These are phyloP conservation scores for Calocera cornea DNA, from an alignment of 768 basidiomycete genomes.

Conservation along the genomic window DNA sequence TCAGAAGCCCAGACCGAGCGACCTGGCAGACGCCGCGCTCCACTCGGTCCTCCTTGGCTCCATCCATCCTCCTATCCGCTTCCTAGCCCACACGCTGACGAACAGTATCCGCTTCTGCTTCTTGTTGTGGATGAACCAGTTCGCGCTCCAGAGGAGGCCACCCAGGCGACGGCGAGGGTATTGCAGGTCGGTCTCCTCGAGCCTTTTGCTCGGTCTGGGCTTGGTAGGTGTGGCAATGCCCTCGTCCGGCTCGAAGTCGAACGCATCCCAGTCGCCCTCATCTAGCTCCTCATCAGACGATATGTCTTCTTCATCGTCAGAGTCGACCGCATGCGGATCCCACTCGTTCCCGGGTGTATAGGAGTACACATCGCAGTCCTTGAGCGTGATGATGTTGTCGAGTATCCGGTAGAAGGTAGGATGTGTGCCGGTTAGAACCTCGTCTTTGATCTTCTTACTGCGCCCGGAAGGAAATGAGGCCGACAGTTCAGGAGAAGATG, in stretches of 20 bases:
- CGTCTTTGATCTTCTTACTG: neutral
- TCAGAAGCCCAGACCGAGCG: neutral
- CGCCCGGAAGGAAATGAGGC: neutral
- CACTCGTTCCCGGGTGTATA: slow-evolving; percentile 87
- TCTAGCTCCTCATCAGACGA: slow-evolving; percentile 7
- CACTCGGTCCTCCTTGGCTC: neutral
- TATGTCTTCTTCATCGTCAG: slow-evolving; percentile 25
- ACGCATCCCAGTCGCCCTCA: slow-evolving; percentile 45
- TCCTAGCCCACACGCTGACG: slow-evolving; percentile 81
- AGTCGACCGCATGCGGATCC: slow-evolving; percentile 66
- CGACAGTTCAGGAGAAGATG: slow-evolving; percentile 13
- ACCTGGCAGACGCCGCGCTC: neutral
- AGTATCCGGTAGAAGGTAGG: slow-evolving; percentile 77
- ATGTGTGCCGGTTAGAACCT: slow-evolving; percentile 51
- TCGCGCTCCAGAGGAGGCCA: slow-evolving; percentile 85
- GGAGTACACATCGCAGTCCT: slow-evolving; percentile 90
- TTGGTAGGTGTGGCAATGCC: slow-evolving; percentile 49
- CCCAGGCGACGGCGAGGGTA: slow-evolving; percentile 26
- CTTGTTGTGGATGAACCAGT: slow-evolving; percentile 93
- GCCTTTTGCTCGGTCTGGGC: slow-evolving; percentile 24
- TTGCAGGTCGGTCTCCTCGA: neutral
- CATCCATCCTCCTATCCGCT: slow-evolving; percentile 17
- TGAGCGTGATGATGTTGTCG: slow-evolving; percentile 76
- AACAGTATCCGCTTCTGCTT: slow-evolving; percentile 87
- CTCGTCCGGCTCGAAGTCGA: slow-evolving; percentile 34